Conservation (phyloP, 106 monocot species). For the Allium sativum region DNA sequence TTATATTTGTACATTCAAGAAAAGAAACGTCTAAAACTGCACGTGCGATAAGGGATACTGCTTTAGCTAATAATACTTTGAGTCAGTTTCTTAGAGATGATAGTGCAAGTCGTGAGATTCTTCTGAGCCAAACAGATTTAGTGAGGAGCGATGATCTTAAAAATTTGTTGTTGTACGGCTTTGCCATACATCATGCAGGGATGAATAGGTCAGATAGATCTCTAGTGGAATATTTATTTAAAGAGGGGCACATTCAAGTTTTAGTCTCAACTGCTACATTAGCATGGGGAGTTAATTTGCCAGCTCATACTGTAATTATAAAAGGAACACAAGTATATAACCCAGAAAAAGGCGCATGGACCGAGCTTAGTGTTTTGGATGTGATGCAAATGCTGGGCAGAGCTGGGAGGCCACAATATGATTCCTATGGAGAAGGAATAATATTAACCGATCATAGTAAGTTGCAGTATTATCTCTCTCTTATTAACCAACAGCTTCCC, state of each 20-base stretch:
- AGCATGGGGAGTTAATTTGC: conserved; percentile 97
- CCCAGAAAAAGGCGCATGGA: conserved; percentile 96
- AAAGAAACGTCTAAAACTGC: conserved; percentile 99
- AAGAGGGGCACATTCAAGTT: conserved; percentile 88
- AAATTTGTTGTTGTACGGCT: conserved; percentile 88
- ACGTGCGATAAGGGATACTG: conserved; percentile 84
- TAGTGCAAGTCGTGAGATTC: conserved; percentile 93
- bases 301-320: conserved; percentile 97
- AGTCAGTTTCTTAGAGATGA: conserved; percentile 86
- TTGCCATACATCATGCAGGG: conserved; percentile 98
- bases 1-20: conserved; percentile 96
- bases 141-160: conserved; percentile 94
- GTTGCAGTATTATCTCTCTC: conserved; percentile 87
- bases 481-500: conserved; percentile 99
- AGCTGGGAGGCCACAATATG: conserved; percentile 93
- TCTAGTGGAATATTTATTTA: conserved; percentile 89
- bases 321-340: conserved; percentile 96
- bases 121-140: conserved; percentile 79
- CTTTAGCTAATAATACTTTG: conserved; percentile 79
- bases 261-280: conserved; percentile 96
- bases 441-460: conserved; percentile 88
- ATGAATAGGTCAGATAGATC: conserved; percentile 79
- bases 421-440: conserved; percentile 93
- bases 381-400: conserved; percentile 99
- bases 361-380: conserved; percentile 86